Evolutionary conservation across 192 early-diverging fungal genomes (phyloP).

Genomic region (Fimicolochytrium jonesii): DNA sequence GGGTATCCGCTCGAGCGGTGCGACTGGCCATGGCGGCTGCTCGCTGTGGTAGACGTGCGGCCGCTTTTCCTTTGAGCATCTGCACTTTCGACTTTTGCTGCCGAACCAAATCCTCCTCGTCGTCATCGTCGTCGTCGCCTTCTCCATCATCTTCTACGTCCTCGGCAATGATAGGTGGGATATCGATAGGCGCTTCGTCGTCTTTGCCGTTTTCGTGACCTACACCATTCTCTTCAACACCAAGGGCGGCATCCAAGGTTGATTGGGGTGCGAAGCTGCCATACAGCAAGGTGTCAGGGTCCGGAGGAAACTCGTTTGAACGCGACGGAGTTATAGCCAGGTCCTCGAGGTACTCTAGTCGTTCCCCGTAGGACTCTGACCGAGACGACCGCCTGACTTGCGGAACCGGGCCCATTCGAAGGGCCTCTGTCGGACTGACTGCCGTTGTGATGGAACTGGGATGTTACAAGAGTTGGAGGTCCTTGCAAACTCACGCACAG

Average conservation of each 20-base stretch:
- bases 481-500: too few species aligned
- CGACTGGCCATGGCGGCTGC: constrained; percentile 16
- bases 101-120: constrained; percentile 2
- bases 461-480: too few species aligned
- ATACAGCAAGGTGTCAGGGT: constrained; percentile 21
- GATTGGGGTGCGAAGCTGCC: constrained; percentile 19
- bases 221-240: too few species aligned
- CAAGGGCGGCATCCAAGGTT: too few species aligned
- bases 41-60: constrained; percentile 22
- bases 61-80: constrained; percentile 13
- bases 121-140: constrained; percentile 29
- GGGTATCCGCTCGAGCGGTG: constrained; percentile 7
- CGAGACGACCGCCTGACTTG: too few species aligned
- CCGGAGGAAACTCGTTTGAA: constrained; percentile 22
- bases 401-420: too few species aligned
- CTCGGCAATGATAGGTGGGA: background rate
- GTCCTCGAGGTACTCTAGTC: too few species aligned
- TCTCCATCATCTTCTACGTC: constrained; percentile 13
- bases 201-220: background rate
- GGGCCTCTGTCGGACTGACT: too few species aligned
- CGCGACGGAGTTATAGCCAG: constrained; percentile 7
- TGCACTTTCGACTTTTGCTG: background rate
- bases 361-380: too few species aligned
- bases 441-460: too few species aligned
- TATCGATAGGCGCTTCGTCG: too few species aligned